Evolutionary conservation across 1,284 basidiomycete species (phyloP), one percentile per base, ranked within the genome.

Genomic region (Malassezia caprae): DNA sequence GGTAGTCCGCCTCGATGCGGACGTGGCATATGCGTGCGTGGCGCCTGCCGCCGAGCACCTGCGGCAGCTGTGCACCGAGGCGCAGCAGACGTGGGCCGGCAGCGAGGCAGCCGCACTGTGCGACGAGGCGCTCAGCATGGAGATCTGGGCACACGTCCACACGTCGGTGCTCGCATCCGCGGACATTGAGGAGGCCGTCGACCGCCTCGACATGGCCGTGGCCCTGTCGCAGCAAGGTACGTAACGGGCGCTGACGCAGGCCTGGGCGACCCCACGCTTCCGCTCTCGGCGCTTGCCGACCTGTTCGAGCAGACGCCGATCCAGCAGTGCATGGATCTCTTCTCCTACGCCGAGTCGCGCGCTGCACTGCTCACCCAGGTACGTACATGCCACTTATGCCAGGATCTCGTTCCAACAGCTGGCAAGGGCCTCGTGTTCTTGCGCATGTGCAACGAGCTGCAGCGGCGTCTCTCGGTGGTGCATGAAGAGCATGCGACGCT

Each of bases 401-500:
- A 62, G 31, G 63, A 59, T 55, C 83, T 90, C 81, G 80, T 85
- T 11, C 87, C 88, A 0, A 82, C 84, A 71, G 87, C 86, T 71
- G 87, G 87, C 58, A 90, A 91, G 72, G 87, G 87, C 0, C 82
- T 90, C 32, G 79, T 86, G 44, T 79, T 93, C 12, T 79, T 93
- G 27, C 82, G 90, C 40, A 85, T 84, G 28, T 79, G 90, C 47
- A 93, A 93, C 67, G 88, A 90, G 66, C 80, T 93, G 8, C 78
- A 91, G 0, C 81, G 87, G 15, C 81, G 90, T 1, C 78, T 91
- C 12, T 87, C 86, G 24, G 88, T 88, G 75, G 86, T 83, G 68
- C 87, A 87, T 48, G 80, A 81, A 8, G 83, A 83, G 32, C 70
- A 77, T 48, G 88, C 88, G 3, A 82, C 86, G 63, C 88, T 93